phyloP scores from a whole-genome alignment of 768 basidiomycete species.

The Austroboletus eburneus region DNA sequence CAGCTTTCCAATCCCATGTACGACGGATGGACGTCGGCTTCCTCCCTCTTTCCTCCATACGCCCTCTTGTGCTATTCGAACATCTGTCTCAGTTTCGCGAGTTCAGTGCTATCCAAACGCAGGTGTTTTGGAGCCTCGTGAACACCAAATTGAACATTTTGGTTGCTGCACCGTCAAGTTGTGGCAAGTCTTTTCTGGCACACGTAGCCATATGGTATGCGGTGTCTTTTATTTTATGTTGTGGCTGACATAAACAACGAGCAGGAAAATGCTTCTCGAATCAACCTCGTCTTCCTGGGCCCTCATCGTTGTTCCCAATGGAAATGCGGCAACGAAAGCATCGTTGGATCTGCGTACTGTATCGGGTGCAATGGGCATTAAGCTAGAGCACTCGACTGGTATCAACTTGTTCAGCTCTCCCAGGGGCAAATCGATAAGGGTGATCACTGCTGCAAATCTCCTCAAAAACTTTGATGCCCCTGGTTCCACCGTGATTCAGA shows the following conservation, averaged over 20 bases:
- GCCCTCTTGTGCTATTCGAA: slow-evolving; percentile 38
- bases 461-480: slow-evolving; percentile 39
- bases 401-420: slow-evolving; percentile 34
- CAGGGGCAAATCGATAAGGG: slow-evolving; percentile 44
- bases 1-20: slow-evolving; percentile 49
- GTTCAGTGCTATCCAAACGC: slow-evolving; percentile 87
- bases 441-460: slow-evolving; percentile 53
- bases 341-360: slow-evolving; percentile 47
- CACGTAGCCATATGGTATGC: slow-evolving; percentile 71
- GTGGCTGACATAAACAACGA: slow-evolving; percentile 10
- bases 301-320: slow-evolving; percentile 60
- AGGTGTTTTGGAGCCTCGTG: slow-evolving; percentile 78
- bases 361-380: slow-evolving; percentile 37
- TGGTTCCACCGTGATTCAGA: slow-evolving; percentile 21
- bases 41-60: slow-evolving; percentile 53
- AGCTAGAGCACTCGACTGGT: slow-evolving; percentile 31
- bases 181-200: slow-evolving; percentile 76
- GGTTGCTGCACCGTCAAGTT: slow-evolving; percentile 73
- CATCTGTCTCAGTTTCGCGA: slow-evolving; percentile 45
- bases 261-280: slow-evolving; percentile 53
- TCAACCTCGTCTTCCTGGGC: slow-evolving; percentile 46
- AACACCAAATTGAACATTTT: slow-evolving; percentile 66
- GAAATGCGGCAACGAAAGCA: slow-evolving; percentile 52
- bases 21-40: slow-evolving; percentile 72
- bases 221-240: slow-evolving; percentile 3